Base-by-base conservation (phyloP, 2,329 filamentous ascomycete genomes). In the Aspergillus novoparasiticus region DNA sequence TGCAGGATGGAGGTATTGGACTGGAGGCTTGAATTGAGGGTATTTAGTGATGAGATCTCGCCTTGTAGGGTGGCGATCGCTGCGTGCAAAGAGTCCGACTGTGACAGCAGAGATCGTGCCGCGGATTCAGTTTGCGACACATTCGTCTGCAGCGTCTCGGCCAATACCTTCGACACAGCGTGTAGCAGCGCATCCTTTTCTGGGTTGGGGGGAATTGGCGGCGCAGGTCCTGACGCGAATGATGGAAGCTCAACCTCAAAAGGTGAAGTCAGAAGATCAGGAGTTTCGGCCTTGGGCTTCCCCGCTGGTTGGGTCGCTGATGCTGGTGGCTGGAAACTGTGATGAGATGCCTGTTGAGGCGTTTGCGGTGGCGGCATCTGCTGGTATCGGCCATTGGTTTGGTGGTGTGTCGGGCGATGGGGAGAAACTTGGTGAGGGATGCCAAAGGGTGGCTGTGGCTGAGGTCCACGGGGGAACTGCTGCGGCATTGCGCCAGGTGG, bases 201-300 rank as follows among this genome's bases (percentile, higher is more conserved):
- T 0, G 95, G 95, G 72, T 99, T 99, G 0, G 93, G 94, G 0
- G 95, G 94, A 36, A 97, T 93, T 0, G 94, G 94, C 0, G 95
- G 94, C 0, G 93, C 87, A 6, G 90, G 84, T 9, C 74, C 73
- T 6, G 74, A 71, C 19, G 72, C 54, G 57, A 78, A 80, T 8
- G 81, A 81, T 12, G 86, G 85, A 5, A 88, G 77, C 26, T 86
- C 82, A 6, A 88, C 79, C 64, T 89, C 85, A 60, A 89, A 86
- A 1, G 86, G 85, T 23, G 87, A 87, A 39, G 87, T 86, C 59
- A 91, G 82, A 54, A 90, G 83, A 69, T 90, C 87, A 16, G 77
- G 79, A 6, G 82, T 77, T 59, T 79, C 77, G 14, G 73, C 68
- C 56, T 74, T 75, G 59, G 78, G 72, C 12, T 67, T 72, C 48